These are phyloP conservation scores for Exophiala sp. DNA, from an alignment of 2,329 filamentous ascomycete genomes.

Conservation along the genomic window DNA sequence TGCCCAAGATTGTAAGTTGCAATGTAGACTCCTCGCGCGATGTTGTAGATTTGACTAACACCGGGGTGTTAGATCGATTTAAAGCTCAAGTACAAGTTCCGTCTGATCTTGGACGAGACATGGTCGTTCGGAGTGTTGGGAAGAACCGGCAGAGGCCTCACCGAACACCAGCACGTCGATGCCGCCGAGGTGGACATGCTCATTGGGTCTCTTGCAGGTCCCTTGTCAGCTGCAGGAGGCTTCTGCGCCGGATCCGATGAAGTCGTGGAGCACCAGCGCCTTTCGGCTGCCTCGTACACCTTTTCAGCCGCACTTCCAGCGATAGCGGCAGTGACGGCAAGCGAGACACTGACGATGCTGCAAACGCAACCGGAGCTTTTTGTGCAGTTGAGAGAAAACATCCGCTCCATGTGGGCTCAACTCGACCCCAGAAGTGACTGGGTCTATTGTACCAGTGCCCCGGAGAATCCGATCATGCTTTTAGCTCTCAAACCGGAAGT, in stretches of 20 bases:
- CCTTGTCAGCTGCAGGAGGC: constrained; percentile 84
- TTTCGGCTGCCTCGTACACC: constrained; percentile 86
- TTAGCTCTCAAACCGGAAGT: constrained; percentile 79
- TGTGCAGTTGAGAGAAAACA: constrained; percentile 73
- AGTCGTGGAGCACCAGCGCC: constrained; percentile 92
- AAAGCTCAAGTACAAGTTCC: constrained; percentile 95
- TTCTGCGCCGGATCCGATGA: constrained; percentile 91
- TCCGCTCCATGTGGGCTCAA: constrained; percentile 75
- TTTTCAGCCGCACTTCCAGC: constrained; percentile 93
- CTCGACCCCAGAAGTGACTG: constrained; percentile 91
- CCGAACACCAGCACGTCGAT: constrained; percentile 95
- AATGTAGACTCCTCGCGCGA: not conserved
- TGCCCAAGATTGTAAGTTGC: constrained; percentile 70
- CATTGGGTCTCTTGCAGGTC: constrained; percentile 82
- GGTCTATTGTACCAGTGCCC: constrained; percentile 72
- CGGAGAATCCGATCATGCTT: constrained; percentile 82
- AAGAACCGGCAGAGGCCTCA: constrained; percentile 82
- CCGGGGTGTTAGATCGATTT: constrained; percentile 62
- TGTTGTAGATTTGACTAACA: not conserved
- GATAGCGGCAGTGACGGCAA: constrained; percentile 89
- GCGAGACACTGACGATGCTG: constrained; percentile 78
- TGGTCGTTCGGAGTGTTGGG: constrained; percentile 96
- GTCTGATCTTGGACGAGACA: constrained; percentile 92
- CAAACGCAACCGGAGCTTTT: constrained; percentile 83
- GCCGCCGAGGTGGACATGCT: constrained; percentile 94